Evolutionary conservation across 2,329 filamentous ascomycete species (phyloP), one percentile per base, ranked within the genome.

Genomic region (Talaromyces marneffei): DNA sequence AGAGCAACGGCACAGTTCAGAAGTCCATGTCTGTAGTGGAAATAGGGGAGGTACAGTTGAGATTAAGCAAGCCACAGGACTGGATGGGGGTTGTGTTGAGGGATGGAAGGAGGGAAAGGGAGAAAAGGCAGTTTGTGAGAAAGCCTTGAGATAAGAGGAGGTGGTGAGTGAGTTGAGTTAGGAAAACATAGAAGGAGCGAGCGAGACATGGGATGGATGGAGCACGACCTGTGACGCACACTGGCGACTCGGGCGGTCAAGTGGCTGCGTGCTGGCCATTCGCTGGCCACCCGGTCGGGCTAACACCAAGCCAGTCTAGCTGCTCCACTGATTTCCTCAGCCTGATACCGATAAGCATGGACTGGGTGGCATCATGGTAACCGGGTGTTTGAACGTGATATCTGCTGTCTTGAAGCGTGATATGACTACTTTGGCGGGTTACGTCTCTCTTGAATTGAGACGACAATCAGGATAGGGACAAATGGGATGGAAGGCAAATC

Each of bases 161-260:
- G 63, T 42, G 62, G 63, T 61, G 62, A 65, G 14, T n/a, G n/a
- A n/a, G n/a, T n/a, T n/a, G n/a, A n/a, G n/a, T n/a, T n/a, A n/a
- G n/a, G 54, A 39, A 57, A 50, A 53, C 35, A 52, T 48, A 55
- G 27, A 18, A 42, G 52, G 55, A 40, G 52, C 23, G 53, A 39
- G 25, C 31, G 16, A 25, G 18, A 39, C 29, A 35, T 59, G 46
- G 62, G 58, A 63, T 54, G 66, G 64, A 60, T 33, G 58, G 56
- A 50, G 35, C 39, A 55, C 60, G 63, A 66, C 70, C 69, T 72
- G 75, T 77, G 75, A 77, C 75, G 75, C 75, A 77, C 68, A 70
- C 60, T 50, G 72, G 72, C 77, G 75, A 77, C 75, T 77, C 72
- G 53, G 62, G 62, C 62, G 62, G 62, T 72, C 69, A 70, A 69